Base-by-base conservation (phyloP, 257 asterid species). In the Echium plantagineum region DNA sequence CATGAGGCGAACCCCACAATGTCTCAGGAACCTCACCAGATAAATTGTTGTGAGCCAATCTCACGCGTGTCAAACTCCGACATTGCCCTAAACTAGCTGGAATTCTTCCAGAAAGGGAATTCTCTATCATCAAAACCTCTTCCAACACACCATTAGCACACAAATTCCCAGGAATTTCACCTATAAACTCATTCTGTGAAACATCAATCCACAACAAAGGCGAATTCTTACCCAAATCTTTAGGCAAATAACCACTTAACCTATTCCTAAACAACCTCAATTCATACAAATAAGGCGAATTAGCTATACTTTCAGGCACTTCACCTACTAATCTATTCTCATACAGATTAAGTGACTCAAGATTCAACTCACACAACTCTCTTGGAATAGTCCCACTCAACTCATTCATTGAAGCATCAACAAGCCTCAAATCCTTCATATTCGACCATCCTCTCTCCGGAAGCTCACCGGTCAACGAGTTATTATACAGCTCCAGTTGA, bases 1-100 rank as follows among this genome's bases (percentile, higher is more conserved):
- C 85, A 69, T 79, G 97, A 0, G 97, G 99, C 49, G 89, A 83
- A 13, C 99, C 95, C 99, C 99, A 93, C 53, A 93, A 72, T 8
- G 81, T 85, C 15, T 55, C 84, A 30, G 99, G 99, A 10, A 93
- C 80, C 21, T 62, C 78, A 0, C 99, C 97, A 57, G 94, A 77
- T 49, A 93, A 78, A 13, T 73, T 70, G 71, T 93, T 93, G 71
- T 76, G 79, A 67, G 86, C 85, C 24, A 89, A 76, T 55, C 99
- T 80, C 74, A 93, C 79, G 0, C 99, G 96, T 67, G 68, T 28
- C 76, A 93, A 71, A 71, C 88, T 89, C 66, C 74, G 70, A 75
- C 99, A 93, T 58, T 80, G 81, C 22, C 82, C 77, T 19, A 93
- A 70, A 31, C 68, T 72, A 35, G 75, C 81, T 60, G 99, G 99